phyloP scores from a whole-genome alignment of 2,329 filamentous ascomycete genomes.

The Hypoxylon sp. region DNA sequence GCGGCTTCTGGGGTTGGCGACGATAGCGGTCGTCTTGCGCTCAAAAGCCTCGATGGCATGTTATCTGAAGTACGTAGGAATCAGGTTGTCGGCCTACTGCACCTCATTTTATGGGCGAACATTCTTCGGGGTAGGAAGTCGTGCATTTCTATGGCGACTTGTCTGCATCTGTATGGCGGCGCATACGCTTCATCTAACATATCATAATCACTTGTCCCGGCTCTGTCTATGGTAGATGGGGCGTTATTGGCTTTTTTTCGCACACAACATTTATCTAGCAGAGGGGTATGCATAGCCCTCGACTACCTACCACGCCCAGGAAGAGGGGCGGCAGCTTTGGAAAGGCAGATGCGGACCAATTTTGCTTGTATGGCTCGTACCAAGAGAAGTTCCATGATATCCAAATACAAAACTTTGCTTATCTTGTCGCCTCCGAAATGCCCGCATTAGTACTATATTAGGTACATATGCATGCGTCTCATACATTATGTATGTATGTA shows the following conservation, averaged over 20 bases:
- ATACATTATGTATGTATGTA: constrained; percentile 5
- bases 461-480: constrained; percentile 25
- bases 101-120: constrained; percentile 15
- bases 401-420: constrained; percentile 38
- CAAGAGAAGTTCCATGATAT: constrained; percentile 40
- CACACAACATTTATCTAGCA: constrained; percentile 35
- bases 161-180: constrained; percentile 31
- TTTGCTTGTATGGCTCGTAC: constrained; percentile 34
- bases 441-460: constrained; percentile 15
- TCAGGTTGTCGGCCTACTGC: constrained; percentile 10
- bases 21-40: constrained; percentile 50
- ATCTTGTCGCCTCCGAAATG: constrained; percentile 16
- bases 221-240: constrained; percentile 32
- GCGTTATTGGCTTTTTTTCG: constrained; percentile 30
- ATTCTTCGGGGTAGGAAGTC: constrained; percentile 12
- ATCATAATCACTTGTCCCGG: constrained; percentile 40
- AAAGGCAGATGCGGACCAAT: constrained; percentile 33
- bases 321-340: constrained; percentile 37
- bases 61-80: constrained; percentile 8
- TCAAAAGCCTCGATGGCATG: background rate
- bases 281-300: constrained; percentile 24
- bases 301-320: constrained; percentile 12
- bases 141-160: constrained; percentile 38
- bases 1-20: constrained; percentile 72
- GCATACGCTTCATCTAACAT: constrained; percentile 43